phyloP scores from a whole-genome alignment of 768 basidiomycete genomes.

The Suillus spraguei region DNA sequence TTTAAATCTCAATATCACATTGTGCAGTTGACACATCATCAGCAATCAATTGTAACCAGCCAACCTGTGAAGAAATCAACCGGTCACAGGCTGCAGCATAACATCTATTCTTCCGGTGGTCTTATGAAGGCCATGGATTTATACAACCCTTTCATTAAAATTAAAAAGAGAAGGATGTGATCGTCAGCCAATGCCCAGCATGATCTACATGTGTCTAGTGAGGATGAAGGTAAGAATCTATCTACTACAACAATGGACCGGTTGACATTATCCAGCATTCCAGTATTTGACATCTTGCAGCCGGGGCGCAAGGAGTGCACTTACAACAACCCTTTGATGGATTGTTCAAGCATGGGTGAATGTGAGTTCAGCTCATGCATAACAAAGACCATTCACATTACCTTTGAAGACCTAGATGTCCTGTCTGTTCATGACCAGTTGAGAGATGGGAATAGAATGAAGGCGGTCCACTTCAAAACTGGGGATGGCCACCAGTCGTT shows the following conservation, averaged over 20 bases:
- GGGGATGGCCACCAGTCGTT: not conserved
- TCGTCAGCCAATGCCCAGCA: not conserved
- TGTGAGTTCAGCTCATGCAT: not conserved
- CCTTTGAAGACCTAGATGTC: not conserved
- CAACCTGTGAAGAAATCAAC: not conserved
- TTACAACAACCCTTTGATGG: slow-evolving; percentile 1
- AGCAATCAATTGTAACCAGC: not conserved
- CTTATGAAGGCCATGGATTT: not conserved
- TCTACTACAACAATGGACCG: not conserved
- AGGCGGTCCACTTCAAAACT: not conserved
- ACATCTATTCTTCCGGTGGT: not conserved
- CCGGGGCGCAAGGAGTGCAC: not conserved
- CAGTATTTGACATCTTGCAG: not conserved
- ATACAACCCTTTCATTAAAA: not conserved
- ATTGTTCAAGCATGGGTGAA: not conserved
- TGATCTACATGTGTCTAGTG: not conserved
- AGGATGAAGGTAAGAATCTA: not conserved
- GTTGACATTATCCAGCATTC: not conserved
- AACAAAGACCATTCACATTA: not conserved
- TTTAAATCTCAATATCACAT: not conserved
- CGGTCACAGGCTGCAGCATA: not conserved
- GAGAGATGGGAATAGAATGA: not conserved
- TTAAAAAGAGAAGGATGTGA: not conserved
- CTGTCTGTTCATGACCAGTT: not conserved
- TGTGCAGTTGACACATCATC: not conserved